A percentile compares a stretch with the other conserved stretches of the same genome.
Conservation (phyloP, 1,284 basidiomycete species). For the Ganoderma leucocontextum region DNA sequence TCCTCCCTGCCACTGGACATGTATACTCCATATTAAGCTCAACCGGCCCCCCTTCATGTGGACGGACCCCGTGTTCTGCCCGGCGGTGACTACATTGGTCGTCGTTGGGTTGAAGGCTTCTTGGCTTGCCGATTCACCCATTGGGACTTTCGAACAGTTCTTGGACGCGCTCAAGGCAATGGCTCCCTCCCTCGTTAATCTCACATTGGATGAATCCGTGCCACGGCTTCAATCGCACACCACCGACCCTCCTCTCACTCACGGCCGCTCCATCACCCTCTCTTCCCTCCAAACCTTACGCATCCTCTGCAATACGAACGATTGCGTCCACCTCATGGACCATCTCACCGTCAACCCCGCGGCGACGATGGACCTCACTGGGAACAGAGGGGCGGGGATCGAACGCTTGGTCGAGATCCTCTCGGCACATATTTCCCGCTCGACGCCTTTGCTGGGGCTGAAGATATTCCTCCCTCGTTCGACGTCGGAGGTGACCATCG, state of each 20-base stretch:
- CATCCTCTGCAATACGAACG: background rate
- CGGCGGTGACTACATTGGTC: background rate
- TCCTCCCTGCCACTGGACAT: background rate
- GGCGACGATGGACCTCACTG: background rate
- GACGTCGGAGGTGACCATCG: background rate
- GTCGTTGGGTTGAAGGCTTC: background rate
- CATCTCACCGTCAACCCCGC: background rate
- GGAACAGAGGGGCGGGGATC: background rate
- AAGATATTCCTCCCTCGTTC: background rate
- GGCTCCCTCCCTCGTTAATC: background rate
- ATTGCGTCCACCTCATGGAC: background rate
- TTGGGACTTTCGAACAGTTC: background rate
- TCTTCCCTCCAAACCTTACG: background rate
- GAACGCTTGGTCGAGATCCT: background rate
- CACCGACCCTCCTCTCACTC: background rate
- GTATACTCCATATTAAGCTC: background rate
- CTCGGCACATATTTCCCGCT: background rate
- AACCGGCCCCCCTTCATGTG: background rate
- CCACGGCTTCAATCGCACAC: background rate
- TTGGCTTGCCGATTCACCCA: background rate
- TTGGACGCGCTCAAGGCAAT: background rate
- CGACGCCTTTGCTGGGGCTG: background rate
- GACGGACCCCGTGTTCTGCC: background rate
- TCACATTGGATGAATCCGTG: background rate
- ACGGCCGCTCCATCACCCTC: background rate